Evolutionary conservation across 371 early-diverging fungal genomes (phyloP).

Genomic region (Mucor saturninus): DNA sequence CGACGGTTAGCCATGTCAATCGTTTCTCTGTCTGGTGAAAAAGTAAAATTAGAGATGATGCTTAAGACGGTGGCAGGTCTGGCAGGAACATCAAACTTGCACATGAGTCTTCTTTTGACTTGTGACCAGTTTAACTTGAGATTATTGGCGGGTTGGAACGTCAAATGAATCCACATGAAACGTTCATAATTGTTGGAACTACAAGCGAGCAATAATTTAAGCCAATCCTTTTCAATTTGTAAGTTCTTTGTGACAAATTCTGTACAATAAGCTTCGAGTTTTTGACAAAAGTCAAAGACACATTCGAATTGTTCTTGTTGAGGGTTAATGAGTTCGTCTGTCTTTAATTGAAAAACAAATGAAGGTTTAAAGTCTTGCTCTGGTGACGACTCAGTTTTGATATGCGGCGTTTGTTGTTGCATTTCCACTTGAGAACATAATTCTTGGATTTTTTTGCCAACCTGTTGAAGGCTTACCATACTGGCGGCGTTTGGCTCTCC

Average conservation of each 20-base stretch:
- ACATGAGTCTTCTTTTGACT: slow-evolving; percentile 17
- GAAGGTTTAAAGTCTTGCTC: slow-evolving; percentile 14
- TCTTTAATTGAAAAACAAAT: slow-evolving; percentile 16
- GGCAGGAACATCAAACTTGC: slow-evolving; percentile 17
- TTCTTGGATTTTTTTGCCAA: slow-evolving; percentile 9
- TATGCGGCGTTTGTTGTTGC: not conserved
- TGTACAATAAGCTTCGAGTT: slow-evolving; percentile 14
- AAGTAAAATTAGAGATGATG: not conserved
- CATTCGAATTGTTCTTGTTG: slow-evolving; percentile 12
- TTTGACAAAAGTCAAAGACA: slow-evolving; percentile 25
- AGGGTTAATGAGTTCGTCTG: not conserved
- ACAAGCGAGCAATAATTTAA: slow-evolving; percentile 9
- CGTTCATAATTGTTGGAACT: slow-evolving; percentile 18
- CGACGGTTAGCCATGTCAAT: slow-evolving; percentile 10
- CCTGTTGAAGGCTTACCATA: not conserved
- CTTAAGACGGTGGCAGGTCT: not conserved
- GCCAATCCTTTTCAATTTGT: slow-evolving; percentile 21
- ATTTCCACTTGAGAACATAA: not conserved
- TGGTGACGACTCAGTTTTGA: not conserved
- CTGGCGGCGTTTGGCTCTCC: not conserved
- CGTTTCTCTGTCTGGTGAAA: not conserved
- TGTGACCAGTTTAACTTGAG: slow-evolving; percentile 16
- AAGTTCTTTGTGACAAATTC: not conserved
- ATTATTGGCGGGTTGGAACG: slow-evolving; percentile 2
- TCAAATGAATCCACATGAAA: slow-evolving; percentile 25